These are phyloP conservation scores for Leccinum pachyderme DNA, from an alignment of 1,284 basidiomycete species.

Conservation along the genomic window DNA sequence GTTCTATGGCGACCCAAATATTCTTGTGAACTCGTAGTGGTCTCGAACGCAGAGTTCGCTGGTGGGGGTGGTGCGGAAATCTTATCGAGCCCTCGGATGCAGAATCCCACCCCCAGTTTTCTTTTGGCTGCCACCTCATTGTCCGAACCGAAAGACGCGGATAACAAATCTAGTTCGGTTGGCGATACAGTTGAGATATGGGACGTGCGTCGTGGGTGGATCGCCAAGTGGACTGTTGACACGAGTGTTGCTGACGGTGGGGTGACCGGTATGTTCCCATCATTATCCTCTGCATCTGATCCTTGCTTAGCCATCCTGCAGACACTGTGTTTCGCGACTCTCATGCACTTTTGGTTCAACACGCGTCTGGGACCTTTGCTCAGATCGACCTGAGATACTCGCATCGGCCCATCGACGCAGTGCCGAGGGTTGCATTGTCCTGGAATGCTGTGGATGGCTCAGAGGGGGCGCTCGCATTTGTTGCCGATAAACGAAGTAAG, in stretches of 20 bases:
- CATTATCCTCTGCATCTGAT: neutral
- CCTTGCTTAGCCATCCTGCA: constrained; percentile 22
- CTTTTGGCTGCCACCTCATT: constrained; percentile 10
- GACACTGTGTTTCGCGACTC: constrained; percentile 73
- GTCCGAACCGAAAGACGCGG: constrained; percentile 18
- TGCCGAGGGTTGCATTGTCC: constrained; percentile 64
- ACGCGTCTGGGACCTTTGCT: constrained; percentile 76
- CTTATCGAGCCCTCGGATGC: constrained; percentile 32
- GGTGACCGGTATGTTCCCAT: constrained; percentile 54
- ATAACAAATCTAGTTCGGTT: constrained; percentile 25
- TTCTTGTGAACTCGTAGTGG: constrained; percentile 75
- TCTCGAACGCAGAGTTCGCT: constrained; percentile 64
- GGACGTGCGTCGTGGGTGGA: constrained; percentile 81
- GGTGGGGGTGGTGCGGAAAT: constrained; percentile 30
- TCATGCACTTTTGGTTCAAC: constrained; percentile 73
- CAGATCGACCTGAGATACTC: constrained; percentile 73
- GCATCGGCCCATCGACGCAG: constrained; percentile 62
- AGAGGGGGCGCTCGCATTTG: constrained; percentile 66
- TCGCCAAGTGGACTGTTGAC: constrained; percentile 79
- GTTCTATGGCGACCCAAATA: constrained; percentile 79
- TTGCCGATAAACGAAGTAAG: constrained; percentile 51
- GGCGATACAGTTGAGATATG: constrained; percentile 79
- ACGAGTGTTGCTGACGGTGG: constrained; percentile 64
- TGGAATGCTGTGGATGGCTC: constrained; percentile 54
- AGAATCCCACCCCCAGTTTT: constrained; percentile 24